These are phyloP conservation scores for Antitrichia curtipendula DNA, from an alignment of 225 moss, liverwort and hornwort species.

Conservation along the genomic window DNA sequence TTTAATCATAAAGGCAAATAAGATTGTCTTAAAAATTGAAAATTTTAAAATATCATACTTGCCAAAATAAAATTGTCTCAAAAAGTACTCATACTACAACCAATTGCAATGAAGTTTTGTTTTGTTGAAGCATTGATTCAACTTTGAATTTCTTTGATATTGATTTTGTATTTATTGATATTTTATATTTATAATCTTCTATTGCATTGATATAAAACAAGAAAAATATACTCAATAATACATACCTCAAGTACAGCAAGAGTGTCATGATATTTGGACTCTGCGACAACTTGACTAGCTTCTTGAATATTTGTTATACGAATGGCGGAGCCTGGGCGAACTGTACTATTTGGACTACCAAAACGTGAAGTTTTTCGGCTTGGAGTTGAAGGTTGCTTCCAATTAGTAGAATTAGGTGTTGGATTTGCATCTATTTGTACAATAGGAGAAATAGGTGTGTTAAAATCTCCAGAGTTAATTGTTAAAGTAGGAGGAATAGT, in stretches of 20 bases:
- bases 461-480: not conserved
- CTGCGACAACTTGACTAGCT: slow-evolving; percentile 36
- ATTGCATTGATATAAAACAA: no score
- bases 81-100: not conserved
- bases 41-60: not conserved
- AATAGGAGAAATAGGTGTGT: not conserved
- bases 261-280: slow-evolving; percentile 59
- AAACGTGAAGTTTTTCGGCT: not conserved
- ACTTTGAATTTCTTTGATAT: not conserved
- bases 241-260: slow-evolving; percentile 44
- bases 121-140: not conserved
- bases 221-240: fast-evolving
- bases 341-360: not conserved
- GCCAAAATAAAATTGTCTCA: not conserved
- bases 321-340: slow-evolving; percentile 18
- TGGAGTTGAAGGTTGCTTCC: not conserved
- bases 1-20: no score
- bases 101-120: no score
- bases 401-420: not conserved
- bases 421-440: not conserved
- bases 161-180: not conserved
- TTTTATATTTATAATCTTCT: not conserved
- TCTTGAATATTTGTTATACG: slow-evolving; percentile 51
- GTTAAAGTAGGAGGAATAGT: not conserved
- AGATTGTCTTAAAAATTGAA: fast-evolving